Base-by-base conservation (phyloP, 2,329 filamentous ascomycete genomes). In the Cladophialophora chaetospira region DNA sequence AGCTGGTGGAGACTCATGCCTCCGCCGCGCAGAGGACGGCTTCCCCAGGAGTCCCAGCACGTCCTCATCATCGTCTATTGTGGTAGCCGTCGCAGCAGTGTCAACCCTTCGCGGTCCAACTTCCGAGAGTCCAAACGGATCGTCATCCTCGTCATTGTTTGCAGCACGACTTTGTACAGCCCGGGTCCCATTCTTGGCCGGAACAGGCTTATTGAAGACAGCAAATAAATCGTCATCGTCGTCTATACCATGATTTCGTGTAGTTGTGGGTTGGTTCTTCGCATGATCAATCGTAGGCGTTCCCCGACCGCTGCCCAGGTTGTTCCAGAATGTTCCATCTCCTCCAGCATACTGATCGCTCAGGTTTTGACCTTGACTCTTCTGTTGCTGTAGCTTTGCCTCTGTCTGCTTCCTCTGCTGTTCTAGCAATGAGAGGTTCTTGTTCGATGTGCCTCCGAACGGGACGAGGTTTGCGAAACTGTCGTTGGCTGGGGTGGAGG, bases 111-210 rank as follows among this genome's bases (percentile, higher is more conserved):
- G 50, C 3, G 45, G 35, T 4, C 29, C 46, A 67, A 91, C 70
- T 62, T 87, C 78, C 57, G 80, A 86, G 31, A 97, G 76, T 0
- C 90, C 93, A 70, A 97, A 97, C 1, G 91, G 90, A 68, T 96
- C 91, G 68, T 96, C 91, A 65, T 86, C n/a, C n/a, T n/a, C 82
- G 43, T 93, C 87, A 26, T 82, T 75, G 60, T 67, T 66, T 52
- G 69, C 68, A 1, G 72, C 63, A 15, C 65, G 57, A 33, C 44
- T 62, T 13, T 56, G 63, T 26, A 53, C 55, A 48, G 60, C 43
- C 43, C 52, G 52, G 35, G 63, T 35, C 3, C 68, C 42, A 23
- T 74, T 69, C 52, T 74, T 44, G 56, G 42, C 68, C 52, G 74
- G 35, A 59, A 49, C 69, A 63, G 38, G 71, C 68, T 53, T 68